Evolutionary conservation across 345 rosid genomes (phyloP), one percentile per base, ranked within the genome.

Genomic region (Orychophragmus violaceus): DNA sequence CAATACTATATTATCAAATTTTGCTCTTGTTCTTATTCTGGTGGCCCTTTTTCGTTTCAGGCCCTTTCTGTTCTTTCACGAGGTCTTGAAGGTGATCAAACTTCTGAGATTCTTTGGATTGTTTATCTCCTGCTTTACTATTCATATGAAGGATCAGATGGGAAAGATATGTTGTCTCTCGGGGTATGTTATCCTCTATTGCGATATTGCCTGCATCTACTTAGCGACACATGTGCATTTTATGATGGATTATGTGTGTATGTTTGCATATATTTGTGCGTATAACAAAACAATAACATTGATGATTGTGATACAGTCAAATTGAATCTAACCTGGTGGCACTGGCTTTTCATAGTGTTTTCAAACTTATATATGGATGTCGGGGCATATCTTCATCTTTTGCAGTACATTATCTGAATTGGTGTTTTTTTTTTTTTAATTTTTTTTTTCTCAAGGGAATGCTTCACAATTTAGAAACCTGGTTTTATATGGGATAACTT

Each of bases 21-120:
- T 64, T 42, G 18, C 62, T 65, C 64, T 52, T 53, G 45, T 64
- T 76, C 61, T 70, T 28, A 65, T 67, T 59, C 24, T 59, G 23
- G 52, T 64, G 27, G 56, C 71, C 44, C 5, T 37, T 75, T 72
- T 52, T 21, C 7, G 21, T 75, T 77, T 70, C 82, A 94, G 99
- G 89, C 95, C 65, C 95, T 94, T 57, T 74, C 80, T 64, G 36
- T 83, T 50, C 82, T 94, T 25, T 85, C 95, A 69, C 82, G 89
- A 62, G 87, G 91, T 58, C 89, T 94, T 22, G 96, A 90, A 79
- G 75, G 68, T 77, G 84, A 85, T 74, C 87, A 83, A 30, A 54
- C 85, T 51, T 88, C 90, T 61, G 97, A 88, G 78, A 62, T 77
- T 73, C 85, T 86, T 69, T 94, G 99, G 99, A 83, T 80, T 16